Evolutionary conservation across 192 early-diverging fungal genomes (phyloP).

Genomic region (Coemansia javaensis): DNA sequence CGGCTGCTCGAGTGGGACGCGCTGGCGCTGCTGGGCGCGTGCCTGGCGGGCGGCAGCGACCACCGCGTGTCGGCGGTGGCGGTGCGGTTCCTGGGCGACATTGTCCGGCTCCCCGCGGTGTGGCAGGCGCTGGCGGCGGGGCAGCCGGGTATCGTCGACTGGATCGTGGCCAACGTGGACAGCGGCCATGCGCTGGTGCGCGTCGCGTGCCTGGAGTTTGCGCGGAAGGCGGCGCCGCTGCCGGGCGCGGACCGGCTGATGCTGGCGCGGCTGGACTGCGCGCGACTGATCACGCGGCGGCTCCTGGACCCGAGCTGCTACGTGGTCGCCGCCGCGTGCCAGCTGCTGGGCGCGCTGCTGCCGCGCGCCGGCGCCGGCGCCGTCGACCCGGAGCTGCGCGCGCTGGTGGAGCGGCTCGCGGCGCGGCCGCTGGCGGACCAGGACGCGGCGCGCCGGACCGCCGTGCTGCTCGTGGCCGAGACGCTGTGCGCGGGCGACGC

Average conservation of each 20-base stretch:
- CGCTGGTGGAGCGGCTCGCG: constrained; percentile 8
- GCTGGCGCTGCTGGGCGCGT: background rate
- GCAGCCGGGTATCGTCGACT: constrained; percentile 1
- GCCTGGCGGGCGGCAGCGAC: constrained; percentile 23
- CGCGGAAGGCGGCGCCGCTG: constrained; percentile 11
- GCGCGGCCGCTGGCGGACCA: constrained; percentile 5
- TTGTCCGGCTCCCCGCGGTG: background rate
- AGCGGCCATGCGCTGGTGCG: constrained; percentile 39
- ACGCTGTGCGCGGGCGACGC: constrained; percentile 1
- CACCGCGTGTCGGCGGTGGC: constrained; percentile 34
- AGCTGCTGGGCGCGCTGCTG: constrained; percentile 14
- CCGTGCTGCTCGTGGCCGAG: constrained; percentile 5
- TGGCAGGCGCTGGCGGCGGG: background rate
- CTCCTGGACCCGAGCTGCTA: constrained; percentile 36
- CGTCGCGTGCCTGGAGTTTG: constrained; percentile 27
- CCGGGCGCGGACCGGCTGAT: background rate
- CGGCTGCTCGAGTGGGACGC: constrained; percentile 21
- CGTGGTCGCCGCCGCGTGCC: constrained; percentile 31
- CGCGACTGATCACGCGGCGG: constrained; percentile 15
- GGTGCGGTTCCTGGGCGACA: constrained; percentile 34
- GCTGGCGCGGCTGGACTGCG: constrained; percentile 9
- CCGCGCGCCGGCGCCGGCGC: background rate
- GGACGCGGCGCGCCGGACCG: constrained; percentile 8
- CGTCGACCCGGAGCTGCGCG: constrained; percentile 9
- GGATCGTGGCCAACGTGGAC: constrained; percentile 24